Evolutionary conservation across 108 stramenopile genomes (phyloP), one percentile per base, ranked within the genome.

Genomic region (Schizochytrium sp.): DNA sequence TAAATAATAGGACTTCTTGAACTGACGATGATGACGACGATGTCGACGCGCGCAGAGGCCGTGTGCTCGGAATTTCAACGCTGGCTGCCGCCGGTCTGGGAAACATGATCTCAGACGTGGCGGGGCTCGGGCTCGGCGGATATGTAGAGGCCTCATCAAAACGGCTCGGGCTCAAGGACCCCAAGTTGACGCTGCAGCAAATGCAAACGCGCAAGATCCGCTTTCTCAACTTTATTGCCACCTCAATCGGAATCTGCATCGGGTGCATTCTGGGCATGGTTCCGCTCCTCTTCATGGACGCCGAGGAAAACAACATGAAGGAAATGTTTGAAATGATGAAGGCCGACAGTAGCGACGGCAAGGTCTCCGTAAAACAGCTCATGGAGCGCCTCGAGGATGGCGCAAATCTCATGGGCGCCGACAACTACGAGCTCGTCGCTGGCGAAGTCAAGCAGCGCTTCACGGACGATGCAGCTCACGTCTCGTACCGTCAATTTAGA

Each of bases 261-360:
- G 98, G 98, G 5, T 99, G 98, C 88, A 87, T 99, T 10, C 91
- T 99, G 72, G 98, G 98, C 14, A 99, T 99, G 98, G 94, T 96
- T 76, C 97, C 98, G 8, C 91, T 99, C 16, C 88, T 98, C 29
- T 96, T 97, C 72, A 94, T 96, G 93, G 76, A 83, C 76, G 23
- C 76, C 76, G 76, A 83, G 51, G 76, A 83, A 34, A 83, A 83
- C 76, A 28, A 83, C 25, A 83, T 83, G 76, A 21, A 53, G 51
- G 76, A 83, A 34, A 83, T 83, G 76, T 83, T 83, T 23, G 76
- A 47, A 18, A 47, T 83, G 48, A n/a, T 83, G 76, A 53, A 83
- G 48, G 51, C 45, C 19, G 76, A 83, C n/a, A 53, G 51, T 18
- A 12, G 18, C 10, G 23, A 83, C 45, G 76, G 76, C 25, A 10